Conservation (phyloP, 148 eudicot species). For the Cornus suecica region DNA sequence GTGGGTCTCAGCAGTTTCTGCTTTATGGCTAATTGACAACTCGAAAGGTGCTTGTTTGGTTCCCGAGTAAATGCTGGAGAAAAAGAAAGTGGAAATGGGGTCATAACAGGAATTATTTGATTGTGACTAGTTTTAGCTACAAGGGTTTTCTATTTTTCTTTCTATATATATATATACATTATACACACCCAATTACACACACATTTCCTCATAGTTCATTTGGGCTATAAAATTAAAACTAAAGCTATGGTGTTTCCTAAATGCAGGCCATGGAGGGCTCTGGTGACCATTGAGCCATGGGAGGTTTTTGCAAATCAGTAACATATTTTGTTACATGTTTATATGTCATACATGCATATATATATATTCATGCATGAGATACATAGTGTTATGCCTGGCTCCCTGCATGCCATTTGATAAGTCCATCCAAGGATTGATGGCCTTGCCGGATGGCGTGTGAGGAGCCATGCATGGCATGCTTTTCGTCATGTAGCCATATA, state of each 20-base stretch:
- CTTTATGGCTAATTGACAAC: conserved; percentile 31
- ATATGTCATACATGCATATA: neutral
- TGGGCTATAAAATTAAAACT: too few species aligned
- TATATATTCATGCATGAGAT: neutral
- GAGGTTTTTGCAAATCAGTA: neutral
- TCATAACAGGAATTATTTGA: conserved; percentile 4
- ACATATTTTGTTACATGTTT: neutral
- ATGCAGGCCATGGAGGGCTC: neutral
- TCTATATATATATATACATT: neutral
- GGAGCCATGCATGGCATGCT: conserved; percentile 36
- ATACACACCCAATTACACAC: too few species aligned
- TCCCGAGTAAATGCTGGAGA: conserved; percentile 15
- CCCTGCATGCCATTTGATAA: conserved; percentile 43
- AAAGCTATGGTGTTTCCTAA: neutral
- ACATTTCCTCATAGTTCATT: neutral
- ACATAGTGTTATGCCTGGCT: conserved; percentile 39
- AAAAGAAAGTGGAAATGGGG: conserved; percentile 16
- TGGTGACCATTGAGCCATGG: neutral
- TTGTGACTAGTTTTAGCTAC: conserved; percentile 15
- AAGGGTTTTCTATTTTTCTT: neutral
- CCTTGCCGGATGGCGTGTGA: conserved; percentile 34
- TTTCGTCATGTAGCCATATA: neutral
- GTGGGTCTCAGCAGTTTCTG: conserved; percentile 22
- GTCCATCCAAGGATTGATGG: conserved; percentile 14
- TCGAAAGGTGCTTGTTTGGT: conserved; percentile 26